A percentile compares a stretch with the other conserved stretches of the same genome.
These are phyloP conservation scores for Colletotrichum spaethianum DNA, from an alignment of 2,329 filamentous ascomycete species.

Conservation along the genomic window DNA sequence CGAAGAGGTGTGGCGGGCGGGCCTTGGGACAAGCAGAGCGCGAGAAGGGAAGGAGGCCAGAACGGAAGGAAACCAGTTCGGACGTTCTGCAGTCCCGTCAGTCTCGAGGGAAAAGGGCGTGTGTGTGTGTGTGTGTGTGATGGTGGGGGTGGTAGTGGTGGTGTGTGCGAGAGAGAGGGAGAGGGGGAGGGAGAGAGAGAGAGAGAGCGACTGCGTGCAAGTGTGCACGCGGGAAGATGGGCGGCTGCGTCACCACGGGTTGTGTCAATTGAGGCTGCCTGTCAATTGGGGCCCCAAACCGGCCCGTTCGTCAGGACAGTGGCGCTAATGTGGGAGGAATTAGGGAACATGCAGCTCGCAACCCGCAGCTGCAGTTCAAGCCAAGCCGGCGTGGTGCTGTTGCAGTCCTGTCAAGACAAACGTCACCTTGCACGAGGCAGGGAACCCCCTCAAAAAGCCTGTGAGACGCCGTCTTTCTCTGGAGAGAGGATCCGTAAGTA, in stretches of 20 bases:
- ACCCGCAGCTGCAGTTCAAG: constrained; percentile 29
- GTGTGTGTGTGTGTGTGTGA: constrained; percentile 7
- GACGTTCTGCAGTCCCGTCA: background rate
- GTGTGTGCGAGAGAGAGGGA: too few species aligned
- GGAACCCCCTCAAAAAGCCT: constrained; percentile 1
- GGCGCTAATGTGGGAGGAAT: constrained; percentile 39
- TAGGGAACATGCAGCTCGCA: constrained; percentile 34
- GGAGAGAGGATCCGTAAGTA: background rate
- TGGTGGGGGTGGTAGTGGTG: too few species aligned
- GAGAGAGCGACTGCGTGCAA: too few species aligned
- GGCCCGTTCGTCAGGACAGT: constrained; percentile 33
- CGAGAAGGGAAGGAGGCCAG: background rate
- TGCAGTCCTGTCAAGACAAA: constrained; percentile 17
- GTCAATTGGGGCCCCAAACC: constrained; percentile 30
- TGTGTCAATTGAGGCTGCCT: constrained; percentile 21
- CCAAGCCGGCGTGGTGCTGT: constrained; percentile 13
- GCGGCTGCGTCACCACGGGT: constrained; percentile 26
- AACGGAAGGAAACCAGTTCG: background rate
- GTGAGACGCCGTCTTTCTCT: background rate
- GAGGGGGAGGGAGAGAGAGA: too few species aligned
- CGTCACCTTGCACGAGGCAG: constrained; percentile 31
- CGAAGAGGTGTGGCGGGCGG: background rate
- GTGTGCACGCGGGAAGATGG: constrained; percentile 22
- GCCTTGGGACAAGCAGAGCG: background rate
- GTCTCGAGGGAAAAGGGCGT: constrained; percentile 14